phyloP scores from a whole-genome alignment of 2,329 filamentous ascomycete species.

The Furcasterigmium furcatum region DNA sequence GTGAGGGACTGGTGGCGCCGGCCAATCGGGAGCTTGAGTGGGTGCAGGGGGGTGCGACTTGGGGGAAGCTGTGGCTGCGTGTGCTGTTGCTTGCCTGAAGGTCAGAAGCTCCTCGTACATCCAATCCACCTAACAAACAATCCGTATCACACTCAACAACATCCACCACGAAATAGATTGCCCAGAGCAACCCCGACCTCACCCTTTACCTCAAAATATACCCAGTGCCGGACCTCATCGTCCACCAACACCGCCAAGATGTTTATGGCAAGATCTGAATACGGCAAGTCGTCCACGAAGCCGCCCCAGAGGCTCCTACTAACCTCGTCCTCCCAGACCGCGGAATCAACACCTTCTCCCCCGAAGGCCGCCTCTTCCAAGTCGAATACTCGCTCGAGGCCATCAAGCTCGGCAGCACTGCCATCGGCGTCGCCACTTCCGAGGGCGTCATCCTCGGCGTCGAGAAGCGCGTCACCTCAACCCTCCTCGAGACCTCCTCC shows the following conservation, averaged over 20 bases:
- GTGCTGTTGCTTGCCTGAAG: constrained; percentile 7
- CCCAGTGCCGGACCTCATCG: not conserved
- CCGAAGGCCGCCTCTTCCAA: constrained; percentile 98
- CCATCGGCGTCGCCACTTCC: constrained; percentile 94
- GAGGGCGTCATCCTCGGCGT: constrained; percentile 96
- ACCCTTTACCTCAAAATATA: constrained; percentile 1
- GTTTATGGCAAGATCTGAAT: constrained; percentile 99
- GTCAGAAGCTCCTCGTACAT: no score
- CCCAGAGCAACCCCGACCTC: not conserved
- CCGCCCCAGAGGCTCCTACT: constrained; percentile 17
- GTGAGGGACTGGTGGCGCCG: no score
- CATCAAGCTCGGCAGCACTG: constrained; percentile 98
- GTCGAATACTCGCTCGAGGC: constrained; percentile 99
- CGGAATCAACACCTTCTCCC: constrained; percentile 79
- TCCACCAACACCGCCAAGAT: constrained; percentile 58
- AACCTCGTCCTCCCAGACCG: constrained; percentile 7
- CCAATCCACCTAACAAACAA: not conserved
- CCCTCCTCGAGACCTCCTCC: constrained; percentile 93
- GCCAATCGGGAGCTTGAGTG: constrained; percentile 2
- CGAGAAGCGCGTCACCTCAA: constrained; percentile 97
- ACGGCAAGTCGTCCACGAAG: constrained; percentile 63
- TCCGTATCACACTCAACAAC: no score
- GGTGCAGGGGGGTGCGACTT: not conserved
- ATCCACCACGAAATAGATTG: constrained; percentile 1
- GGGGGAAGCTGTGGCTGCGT: not conserved